Evolutionary conservation across 306 rosid species (phyloP).

Genomic region (Lagenaria siceraria): DNA sequence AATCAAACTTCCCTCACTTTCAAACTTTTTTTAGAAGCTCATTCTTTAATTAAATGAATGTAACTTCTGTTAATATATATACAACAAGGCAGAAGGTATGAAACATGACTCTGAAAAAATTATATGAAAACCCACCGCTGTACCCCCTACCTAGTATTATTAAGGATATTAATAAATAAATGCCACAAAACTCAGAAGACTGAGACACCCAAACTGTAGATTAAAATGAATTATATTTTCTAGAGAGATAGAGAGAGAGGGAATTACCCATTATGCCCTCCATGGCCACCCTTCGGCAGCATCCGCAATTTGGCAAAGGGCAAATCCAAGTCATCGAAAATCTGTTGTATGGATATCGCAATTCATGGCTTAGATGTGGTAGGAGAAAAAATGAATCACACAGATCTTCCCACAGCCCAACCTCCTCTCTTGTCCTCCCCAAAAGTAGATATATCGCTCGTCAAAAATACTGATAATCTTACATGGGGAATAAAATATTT

Average conservation of each 20-base stretch:
- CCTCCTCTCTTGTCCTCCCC: background rate
- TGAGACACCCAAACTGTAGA: background rate
- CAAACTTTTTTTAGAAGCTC: background rate
- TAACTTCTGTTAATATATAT: background rate
- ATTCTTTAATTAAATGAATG: background rate
- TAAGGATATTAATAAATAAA: background rate
- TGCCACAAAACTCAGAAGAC: background rate
- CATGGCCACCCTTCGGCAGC: slow-evolving; percentile 95
- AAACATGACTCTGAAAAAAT: background rate
- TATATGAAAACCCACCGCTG: background rate
- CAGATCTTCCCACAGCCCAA: background rate
- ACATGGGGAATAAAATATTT: background rate
- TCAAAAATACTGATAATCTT: background rate
- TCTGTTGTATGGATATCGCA: slow-evolving; percentile 30
- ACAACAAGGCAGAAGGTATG: background rate
- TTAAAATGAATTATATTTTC: background rate
- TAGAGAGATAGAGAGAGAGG: no score
- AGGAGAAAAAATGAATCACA: background rate
- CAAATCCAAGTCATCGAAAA: slow-evolving; percentile 85
- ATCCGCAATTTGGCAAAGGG: slow-evolving; percentile 78
- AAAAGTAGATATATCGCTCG: background rate
- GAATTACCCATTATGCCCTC: slow-evolving; percentile 91
- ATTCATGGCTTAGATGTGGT: slow-evolving; percentile 1
- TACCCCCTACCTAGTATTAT: background rate
- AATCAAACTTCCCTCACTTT: background rate